Evolutionary conservation across 176 grass and related monocot species (phyloP).

Genomic region (Typha latifolia): DNA sequence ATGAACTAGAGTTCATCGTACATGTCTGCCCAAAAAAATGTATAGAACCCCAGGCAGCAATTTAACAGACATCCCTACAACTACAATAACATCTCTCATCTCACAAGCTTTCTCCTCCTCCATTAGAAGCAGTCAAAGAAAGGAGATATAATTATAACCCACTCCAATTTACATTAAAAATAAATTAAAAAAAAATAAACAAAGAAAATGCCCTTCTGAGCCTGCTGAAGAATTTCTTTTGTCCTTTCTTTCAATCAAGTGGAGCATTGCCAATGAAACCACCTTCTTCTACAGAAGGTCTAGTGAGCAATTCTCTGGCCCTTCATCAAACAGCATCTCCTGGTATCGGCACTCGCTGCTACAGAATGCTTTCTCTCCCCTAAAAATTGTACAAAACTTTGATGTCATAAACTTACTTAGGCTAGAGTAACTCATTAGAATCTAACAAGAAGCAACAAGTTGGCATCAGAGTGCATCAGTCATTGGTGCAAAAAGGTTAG

Average conservation of each 20-base stretch:
- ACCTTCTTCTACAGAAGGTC: neutral
- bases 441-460: too few species aligned
- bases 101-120: constrained; percentile 1
- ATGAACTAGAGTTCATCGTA: too few species aligned
- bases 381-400: constrained; percentile 5
- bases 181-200: neutral
- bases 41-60: too few species aligned
- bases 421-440: too few species aligned
- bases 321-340: constrained; percentile 42
- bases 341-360: constrained; percentile 52
- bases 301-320: constrained; percentile 14
- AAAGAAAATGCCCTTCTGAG: neutral
- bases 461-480: neutral
- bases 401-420: neutral
- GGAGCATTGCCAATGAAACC: constrained; percentile 1
- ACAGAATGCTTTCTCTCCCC: constrained; percentile 64
- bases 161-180: constrained; percentile 15
- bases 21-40: too few species aligned
- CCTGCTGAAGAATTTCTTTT: too few species aligned
- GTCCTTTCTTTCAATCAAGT: too few species aligned
- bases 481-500: neutral
- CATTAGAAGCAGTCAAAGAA: constrained; percentile 13
- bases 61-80: too few species aligned
- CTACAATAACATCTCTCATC: constrained; percentile 8
- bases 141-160: neutral